Conservation (phyloP, 2,329 filamentous ascomycete genomes). For the Diaporthe nobilis region DNA sequence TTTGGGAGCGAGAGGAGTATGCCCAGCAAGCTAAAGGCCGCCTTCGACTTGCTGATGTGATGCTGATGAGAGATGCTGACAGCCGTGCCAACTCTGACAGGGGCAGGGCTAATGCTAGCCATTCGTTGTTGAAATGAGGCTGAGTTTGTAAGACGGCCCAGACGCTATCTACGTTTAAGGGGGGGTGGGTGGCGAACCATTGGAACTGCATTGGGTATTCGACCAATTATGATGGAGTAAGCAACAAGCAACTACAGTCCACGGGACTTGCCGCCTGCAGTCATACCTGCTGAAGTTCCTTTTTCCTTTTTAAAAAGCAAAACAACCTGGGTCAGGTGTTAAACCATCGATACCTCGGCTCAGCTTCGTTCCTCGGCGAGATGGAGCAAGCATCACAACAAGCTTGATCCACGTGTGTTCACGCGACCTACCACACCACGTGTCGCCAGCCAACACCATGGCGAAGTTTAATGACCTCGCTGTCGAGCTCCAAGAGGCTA, state of each 20-base stretch:
- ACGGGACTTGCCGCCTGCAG: no score
- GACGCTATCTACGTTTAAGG: no score
- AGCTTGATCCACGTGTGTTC: background rate
- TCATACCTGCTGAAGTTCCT: background rate
- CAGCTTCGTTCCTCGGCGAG: background rate
- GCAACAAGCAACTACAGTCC: background rate
- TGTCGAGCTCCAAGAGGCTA: constrained; percentile 3
- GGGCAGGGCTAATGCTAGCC: background rate
- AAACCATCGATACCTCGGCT: background rate
- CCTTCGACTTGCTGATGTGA: background rate
- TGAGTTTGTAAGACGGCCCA: background rate
- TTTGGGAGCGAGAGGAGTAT: background rate
- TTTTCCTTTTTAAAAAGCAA: background rate
- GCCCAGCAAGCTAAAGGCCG: background rate
- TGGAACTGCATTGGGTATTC: background rate
- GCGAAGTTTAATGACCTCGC: constrained; percentile 22
- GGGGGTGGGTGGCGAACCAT: background rate
- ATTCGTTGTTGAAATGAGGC: background rate
- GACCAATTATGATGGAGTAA: background rate
- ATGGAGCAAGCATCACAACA: background rate
- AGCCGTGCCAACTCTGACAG: background rate
- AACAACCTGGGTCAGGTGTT: background rate
- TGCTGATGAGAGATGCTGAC: background rate
- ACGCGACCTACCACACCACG: background rate
- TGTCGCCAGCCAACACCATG: background rate